phyloP scores from a whole-genome alignment of 2,329 filamentous ascomycete species.

The Dothistroma pini region DNA sequence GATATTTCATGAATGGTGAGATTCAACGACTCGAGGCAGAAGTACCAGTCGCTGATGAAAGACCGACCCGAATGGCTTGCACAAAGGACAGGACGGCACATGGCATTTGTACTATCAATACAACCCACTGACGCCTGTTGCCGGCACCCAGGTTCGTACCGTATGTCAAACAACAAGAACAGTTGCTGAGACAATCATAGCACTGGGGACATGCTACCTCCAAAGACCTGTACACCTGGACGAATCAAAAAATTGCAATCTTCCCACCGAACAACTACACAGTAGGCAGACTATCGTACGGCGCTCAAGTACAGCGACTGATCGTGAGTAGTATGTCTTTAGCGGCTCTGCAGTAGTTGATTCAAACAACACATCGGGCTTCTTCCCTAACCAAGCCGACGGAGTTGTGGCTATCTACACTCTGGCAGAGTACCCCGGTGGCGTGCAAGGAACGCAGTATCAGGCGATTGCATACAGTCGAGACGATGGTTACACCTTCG shows the following conservation, averaged over 20 bases:
- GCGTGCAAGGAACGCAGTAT: constrained; percentile 42
- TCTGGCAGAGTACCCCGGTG: constrained; percentile 36
- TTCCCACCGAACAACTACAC: constrained; percentile 54
- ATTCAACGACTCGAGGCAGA: too few species aligned
- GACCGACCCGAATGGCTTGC: constrained; percentile 61
- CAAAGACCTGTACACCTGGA: constrained; percentile 60
- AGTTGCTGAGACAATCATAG: constrained; percentile 34
- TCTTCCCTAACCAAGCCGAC: constrained; percentile 59
- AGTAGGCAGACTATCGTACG: constrained; percentile 6
- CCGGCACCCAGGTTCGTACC: constrained; percentile 21
- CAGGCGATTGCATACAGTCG: constrained; percentile 61
- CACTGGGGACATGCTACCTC: constrained; percentile 67
- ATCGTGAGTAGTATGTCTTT: constrained; percentile 43
- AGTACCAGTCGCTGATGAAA: constrained; percentile 37
- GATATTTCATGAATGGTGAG: constrained; percentile 50
- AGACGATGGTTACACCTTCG: constrained; percentile 61
- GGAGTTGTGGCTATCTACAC: constrained; percentile 62
- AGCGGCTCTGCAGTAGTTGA: constrained; percentile 58
- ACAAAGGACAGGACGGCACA: constrained; percentile 53
- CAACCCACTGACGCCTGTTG: constrained; percentile 49
- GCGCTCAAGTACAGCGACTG: too few species aligned
- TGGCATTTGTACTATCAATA: constrained; percentile 67
- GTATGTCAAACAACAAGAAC: not conserved
- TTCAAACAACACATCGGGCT: constrained; percentile 61
- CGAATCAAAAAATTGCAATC: constrained; percentile 61